Base-by-base conservation (phyloP, 768 basidiomycete genomes). In the Tulasnella sp. region DNA sequence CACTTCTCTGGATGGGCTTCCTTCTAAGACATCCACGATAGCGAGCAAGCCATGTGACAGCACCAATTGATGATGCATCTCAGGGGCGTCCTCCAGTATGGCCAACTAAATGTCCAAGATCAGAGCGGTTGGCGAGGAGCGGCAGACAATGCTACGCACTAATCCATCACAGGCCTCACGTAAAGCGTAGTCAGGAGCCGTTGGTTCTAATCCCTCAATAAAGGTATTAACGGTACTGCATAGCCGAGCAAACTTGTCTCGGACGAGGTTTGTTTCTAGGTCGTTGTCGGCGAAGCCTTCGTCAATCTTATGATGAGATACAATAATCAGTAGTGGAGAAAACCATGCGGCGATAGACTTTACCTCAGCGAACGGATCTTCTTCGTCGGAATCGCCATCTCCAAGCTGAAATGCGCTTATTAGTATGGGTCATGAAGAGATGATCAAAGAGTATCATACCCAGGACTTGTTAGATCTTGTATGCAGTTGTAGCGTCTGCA, bases 361-460 rank as follows among this genome's bases (percentile, higher is more conserved):
- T n/a, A 89, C 90, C 75, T 93, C 90, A 2, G 95, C 93, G 66
- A 99, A 99, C 1, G 96, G 95, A 75, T 99, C 93, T 56, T 92
- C 89, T 54, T 95, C 93, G 60, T 95, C 92, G 2, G 81, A 82
- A 32, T 87, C 80, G 29, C 87, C 88, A 45, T 90, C 90, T 8
- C 85, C 85, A 56, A 86, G 72, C 84, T 87, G 63, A n/a, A 21
- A 4, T 34, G 27, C 8, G 10, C 13, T 34, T 11, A n/a, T 9
- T 24, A 47, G 23, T 15, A 34, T 23, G 4, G n/a, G 59, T 32
- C 56, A 30, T 54, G 38, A 48, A 53, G n/a, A 56, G 24, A 34
- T 60, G 32, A 30, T 10, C 45, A 32, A 41, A 17, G 10, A 51
- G 41, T 11, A 21, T 64, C 76, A 38, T 68, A 88, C 88, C 90